Evolutionary conservation across 2,329 filamentous ascomycete species (phyloP), one percentile per base, ranked within the genome.

Genomic region (Fusarium sp.): DNA sequence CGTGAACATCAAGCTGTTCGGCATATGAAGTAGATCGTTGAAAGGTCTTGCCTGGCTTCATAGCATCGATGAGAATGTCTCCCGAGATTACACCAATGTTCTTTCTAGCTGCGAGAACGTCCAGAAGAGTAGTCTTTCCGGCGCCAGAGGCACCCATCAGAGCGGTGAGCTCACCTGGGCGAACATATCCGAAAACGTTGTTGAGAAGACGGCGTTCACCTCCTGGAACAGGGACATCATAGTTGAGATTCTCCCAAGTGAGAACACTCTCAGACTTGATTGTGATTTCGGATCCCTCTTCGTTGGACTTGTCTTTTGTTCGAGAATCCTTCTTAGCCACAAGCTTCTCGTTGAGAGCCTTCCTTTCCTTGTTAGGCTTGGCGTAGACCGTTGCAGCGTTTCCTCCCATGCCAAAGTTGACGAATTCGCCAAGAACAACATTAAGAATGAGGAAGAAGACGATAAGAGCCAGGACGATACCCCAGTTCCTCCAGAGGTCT

Each of bases 221-320:
- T 7, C 85, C 86, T 0, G 87, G 83, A 6, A 89, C 85, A 1
- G 89, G 89, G 0, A 92, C 89, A 64, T 91, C 89, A 78, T 97
- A 97, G 77, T 91, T 93, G 66, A 98, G 89, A 70, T 92, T 86
- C 78, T 95, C 92, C 92, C 94, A 97, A 1, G 94, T 97, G 65
- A 97, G 85, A n/a, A 94, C 85, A 38, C 90, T 89, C 73, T 87
- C 86, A 0, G 89, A 91, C 5, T 84, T 82, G 64, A 91, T 89
- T 41, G 80, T 87, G 37, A 91, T 81, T n/a, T 88, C 84, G 7
- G 83, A 80, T 0, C 81, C 82, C 12, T 83, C 78, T 18, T 85
- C 83, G 14, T 87, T 81, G 4, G 79, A 79, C 65, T 80, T 85
- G 35, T 81, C 83, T 73, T 82, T 82, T 50, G 87, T 85, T 41